A percentile compares a stretch with the other conserved stretches of the same genome.
Evolutionary conservation across 2,329 filamentous ascomycete genomes (phyloP).

Genomic region (Exophiala bonariae): DNA sequence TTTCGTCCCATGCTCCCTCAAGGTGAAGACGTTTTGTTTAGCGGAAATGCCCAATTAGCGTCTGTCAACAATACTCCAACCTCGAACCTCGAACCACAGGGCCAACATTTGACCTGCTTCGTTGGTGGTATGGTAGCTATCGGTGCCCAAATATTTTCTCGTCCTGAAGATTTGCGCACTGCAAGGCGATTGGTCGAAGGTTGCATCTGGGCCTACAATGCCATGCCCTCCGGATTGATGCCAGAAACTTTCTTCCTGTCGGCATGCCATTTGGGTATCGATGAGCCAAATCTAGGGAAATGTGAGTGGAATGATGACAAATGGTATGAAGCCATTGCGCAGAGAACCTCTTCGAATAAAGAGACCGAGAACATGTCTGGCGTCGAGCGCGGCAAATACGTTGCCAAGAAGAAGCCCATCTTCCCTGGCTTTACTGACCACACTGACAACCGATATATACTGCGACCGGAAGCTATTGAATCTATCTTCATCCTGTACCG

Average conservation of each 20-base stretch:
- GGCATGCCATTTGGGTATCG: slow-evolving; percentile 40
- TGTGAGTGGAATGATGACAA: slow-evolving; percentile 42
- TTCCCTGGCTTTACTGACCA: slow-evolving; percentile 58
- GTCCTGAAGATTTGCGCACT: slow-evolving; percentile 54
- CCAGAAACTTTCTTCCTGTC: slow-evolving; percentile 59
- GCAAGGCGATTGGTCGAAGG: slow-evolving; percentile 62
- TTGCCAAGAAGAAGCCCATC: slow-evolving; percentile 41
- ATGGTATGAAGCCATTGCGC: slow-evolving; percentile 33
- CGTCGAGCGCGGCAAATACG: slow-evolving; percentile 35
- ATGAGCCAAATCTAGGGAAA: slow-evolving; percentile 30
- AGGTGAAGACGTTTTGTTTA: slow-evolving; percentile 66
- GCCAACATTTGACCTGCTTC: slow-evolving; percentile 69
- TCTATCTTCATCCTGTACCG: slow-evolving; percentile 63
- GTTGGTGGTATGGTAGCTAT: slow-evolving; percentile 70
- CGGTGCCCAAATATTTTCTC: slow-evolving; percentile 61
- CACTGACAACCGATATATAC: slow-evolving; percentile 60
- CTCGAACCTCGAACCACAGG: slow-evolving; percentile 31
- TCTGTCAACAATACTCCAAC: slow-evolving; percentile 28
- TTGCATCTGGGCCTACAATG: slow-evolving; percentile 63
- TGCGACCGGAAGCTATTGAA: slow-evolving; percentile 64
- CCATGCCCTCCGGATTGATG: slow-evolving; percentile 59
- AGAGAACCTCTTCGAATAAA: slow-evolving; percentile 18
- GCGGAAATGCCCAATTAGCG: slow-evolving; percentile 47
- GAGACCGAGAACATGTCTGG: slow-evolving; percentile 11
- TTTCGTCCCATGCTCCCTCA: slow-evolving; percentile 74